These are phyloP conservation scores for Ganoderma boninense DNA, from an alignment of 1,284 basidiomycete species.

Conservation along the genomic window DNA sequence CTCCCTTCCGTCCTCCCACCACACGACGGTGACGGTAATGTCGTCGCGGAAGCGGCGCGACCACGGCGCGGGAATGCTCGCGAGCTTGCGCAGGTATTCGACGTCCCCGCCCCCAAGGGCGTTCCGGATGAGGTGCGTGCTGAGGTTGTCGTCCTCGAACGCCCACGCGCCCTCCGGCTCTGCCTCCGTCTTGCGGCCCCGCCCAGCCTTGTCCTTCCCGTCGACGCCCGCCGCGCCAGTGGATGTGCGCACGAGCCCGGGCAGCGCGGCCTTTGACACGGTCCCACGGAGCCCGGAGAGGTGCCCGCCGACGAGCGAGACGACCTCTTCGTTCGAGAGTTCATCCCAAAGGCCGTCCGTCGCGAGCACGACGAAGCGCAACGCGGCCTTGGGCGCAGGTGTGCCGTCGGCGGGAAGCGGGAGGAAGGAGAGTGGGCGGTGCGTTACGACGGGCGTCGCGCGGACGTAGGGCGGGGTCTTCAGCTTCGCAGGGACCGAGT, in stretches of 20 bases:
- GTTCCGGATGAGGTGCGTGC: constrained; percentile 94
- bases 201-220: constrained; percentile 61
- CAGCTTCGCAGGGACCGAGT: constrained; percentile 65
- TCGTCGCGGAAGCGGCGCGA: constrained; percentile 88
- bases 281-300: constrained; percentile 76
- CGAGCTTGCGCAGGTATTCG: constrained; percentile 67
- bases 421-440: constrained; percentile 68
- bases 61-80: constrained; percentile 89
- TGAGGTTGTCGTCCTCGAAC: constrained; percentile 88
- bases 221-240: constrained; percentile 65
- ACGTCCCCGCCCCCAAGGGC: constrained; percentile 90
- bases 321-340: constrained; percentile 94
- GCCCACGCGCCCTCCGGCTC: constrained; percentile 68
- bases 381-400: constrained; percentile 39
- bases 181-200: constrained; percentile 33
- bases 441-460: constrained; percentile 89
- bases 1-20: constrained; percentile 75
- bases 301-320: constrained; percentile 88
- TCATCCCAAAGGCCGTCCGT: constrained; percentile 90
- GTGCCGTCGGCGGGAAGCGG: constrained; percentile 40
- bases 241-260: constrained; percentile 60
- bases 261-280: constrained; percentile 65
- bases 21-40: constrained; percentile 89
- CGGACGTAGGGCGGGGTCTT: constrained; percentile 97
- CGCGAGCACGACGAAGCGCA: constrained; percentile 73